phyloP scores from a whole-genome alignment of 257 asterid genomes.

The Solanum sitiens region DNA sequence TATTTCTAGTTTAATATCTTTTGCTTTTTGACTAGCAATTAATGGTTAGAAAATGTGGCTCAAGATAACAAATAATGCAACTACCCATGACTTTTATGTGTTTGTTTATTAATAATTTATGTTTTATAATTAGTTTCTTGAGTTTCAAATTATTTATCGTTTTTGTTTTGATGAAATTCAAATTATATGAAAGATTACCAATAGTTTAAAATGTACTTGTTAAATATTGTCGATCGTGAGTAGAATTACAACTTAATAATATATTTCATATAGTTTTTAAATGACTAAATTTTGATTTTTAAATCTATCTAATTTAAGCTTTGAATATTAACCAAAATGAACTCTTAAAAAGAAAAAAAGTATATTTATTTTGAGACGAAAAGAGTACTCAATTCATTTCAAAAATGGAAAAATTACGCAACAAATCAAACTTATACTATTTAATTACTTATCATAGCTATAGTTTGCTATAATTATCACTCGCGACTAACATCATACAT shows the following conservation, averaged over 20 bases:
- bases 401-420: too few relatives aligned
- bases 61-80: neutral
- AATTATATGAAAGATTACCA: neutral
- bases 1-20: neutral
- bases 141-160: neutral
- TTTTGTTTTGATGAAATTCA: accelerated
- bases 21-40: neutral
- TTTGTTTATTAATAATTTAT: neutral
- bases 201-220: neutral
- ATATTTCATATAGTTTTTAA: neutral
- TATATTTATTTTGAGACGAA: neutral
- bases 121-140: neutral
- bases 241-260: neutral
- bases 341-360: neutral
- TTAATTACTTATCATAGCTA: too few relatives aligned
- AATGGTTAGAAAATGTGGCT: neutral
- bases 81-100: neutral
- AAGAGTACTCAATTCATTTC: neutral
- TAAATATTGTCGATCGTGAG: neutral
- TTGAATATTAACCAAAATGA: neutral
- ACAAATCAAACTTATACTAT: too few relatives aligned
- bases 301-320: neutral
- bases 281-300: neutral
- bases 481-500: too few relatives aligned
- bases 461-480: too few relatives aligned